These are phyloP conservation scores for Lactuca sativa DNA, from an alignment of 129 eudicot species.

Conservation along the genomic window DNA sequence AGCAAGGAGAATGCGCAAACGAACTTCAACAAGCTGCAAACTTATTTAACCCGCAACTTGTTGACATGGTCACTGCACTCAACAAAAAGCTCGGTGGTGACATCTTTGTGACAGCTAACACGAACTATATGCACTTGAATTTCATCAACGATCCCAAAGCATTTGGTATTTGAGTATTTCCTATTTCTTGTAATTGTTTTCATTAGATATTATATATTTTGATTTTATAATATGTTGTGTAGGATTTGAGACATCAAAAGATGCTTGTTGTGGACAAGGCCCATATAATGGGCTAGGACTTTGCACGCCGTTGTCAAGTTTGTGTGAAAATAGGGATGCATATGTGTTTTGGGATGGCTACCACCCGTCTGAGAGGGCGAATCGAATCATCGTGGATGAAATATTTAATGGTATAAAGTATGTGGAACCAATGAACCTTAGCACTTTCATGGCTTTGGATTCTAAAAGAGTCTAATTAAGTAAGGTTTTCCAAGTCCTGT, in stretches of 20 bases:
- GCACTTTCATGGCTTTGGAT: slow-evolving; percentile 48
- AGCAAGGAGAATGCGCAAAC: slow-evolving; percentile 54
- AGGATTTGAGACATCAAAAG: slow-evolving; percentile 66
- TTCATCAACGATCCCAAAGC: slow-evolving; percentile 54
- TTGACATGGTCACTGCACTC: slow-evolving; percentile 37
- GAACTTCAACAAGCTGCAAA: slow-evolving; percentile 56
- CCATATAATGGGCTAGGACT: slow-evolving; percentile 73
- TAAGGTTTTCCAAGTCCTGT: not conserved
- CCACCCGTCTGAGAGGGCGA: slow-evolving; percentile 72
- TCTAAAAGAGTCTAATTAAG: slow-evolving; percentile 28
- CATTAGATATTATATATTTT: not conserved
- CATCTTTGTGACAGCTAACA: slow-evolving; percentile 53
- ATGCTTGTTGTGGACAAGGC: slow-evolving; percentile 82
- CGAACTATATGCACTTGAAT: slow-evolving; percentile 45
- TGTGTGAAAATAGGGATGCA: slow-evolving; percentile 53
- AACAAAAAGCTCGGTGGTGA: slow-evolving; percentile 46
- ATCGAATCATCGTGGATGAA: slow-evolving; percentile 45
- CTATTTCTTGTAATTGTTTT: not conserved
- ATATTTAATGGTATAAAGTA: slow-evolving; percentile 46
- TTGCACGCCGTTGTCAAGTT: slow-evolving; percentile 53
- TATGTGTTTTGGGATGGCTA: slow-evolving; percentile 72
- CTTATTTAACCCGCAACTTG: slow-evolving; percentile 57
- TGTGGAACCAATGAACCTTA: slow-evolving; percentile 60
- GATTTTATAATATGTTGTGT: not conserved
- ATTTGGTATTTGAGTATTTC: slow-evolving; percentile 58